A percentile compares a stretch with the other conserved stretches of the same genome.
Conservation (phyloP, 2,329 filamentous ascomycete species). For the Colletotrichum sp. region DNA sequence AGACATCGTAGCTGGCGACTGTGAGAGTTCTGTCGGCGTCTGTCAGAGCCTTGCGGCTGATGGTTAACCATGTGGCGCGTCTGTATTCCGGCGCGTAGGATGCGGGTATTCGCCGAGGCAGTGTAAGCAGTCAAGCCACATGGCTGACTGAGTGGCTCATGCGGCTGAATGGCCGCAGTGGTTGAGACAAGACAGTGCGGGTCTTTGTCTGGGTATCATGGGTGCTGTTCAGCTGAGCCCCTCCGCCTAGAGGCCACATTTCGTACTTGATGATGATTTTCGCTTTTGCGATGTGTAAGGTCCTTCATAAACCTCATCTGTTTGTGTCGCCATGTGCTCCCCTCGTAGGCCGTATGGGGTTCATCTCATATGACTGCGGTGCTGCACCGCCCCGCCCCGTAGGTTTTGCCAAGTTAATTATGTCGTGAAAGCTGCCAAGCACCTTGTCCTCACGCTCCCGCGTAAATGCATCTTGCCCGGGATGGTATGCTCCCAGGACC, state of each 20-base stretch:
- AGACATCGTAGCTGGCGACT: background rate
- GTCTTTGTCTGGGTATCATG: conserved; percentile 17
- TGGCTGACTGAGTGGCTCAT: background rate
- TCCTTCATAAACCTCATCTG: background rate
- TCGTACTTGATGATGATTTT: background rate
- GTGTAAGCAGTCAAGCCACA: background rate
- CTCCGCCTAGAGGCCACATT: background rate
- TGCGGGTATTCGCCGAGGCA: background rate
- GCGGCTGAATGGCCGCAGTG: background rate
- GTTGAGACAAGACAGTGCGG: background rate
- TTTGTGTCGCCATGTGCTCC: background rate
- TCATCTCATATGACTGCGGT: conserved; percentile 11
- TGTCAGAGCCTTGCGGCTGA: background rate
- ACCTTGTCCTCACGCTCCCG: conserved; percentile 16
- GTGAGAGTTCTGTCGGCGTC: background rate
- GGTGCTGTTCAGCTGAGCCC: background rate
- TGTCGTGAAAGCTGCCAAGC: conserved; percentile 9
- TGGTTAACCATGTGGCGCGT: background rate
- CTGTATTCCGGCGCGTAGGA: background rate
- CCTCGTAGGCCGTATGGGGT: background rate
- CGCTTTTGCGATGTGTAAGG: background rate
- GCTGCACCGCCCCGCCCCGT: background rate
- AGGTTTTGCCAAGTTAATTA: background rate
- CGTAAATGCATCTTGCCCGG: conserved; percentile 1
- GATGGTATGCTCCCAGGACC: conserved; percentile 5